Evolutionary conservation across 192 early-diverging fungal genomes (phyloP), one percentile per base, ranked within the genome.

Genomic region (Backusella westeae): DNA sequence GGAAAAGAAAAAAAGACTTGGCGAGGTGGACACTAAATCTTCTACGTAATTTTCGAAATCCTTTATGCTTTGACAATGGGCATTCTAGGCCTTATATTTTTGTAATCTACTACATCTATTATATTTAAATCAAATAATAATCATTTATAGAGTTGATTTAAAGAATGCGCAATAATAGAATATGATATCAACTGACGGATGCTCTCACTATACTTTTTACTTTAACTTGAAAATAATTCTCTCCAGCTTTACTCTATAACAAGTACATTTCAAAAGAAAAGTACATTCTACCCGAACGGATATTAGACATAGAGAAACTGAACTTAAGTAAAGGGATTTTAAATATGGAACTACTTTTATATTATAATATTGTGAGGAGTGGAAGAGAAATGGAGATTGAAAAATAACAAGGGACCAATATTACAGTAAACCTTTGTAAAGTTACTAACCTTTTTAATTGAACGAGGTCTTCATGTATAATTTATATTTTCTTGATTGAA

Each of bases 131-230:
- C 19, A 19, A 49, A 49, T n/a, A 49, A n/a, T 0, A n/a, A 49
- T 49, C 19, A 49, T 49, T 49, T 6, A n/a, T 49, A 49, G 17
- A 19, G 1, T 21, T n/a, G n/a, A 99, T 99, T 96, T 96, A 98
- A 88, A 93, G 80, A 95, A 94, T 17, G 83, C 91, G 19, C 95
- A 94, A 1, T n/a, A 49, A 49, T 49, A 49, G 1, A n/a, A 19
- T n/a, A 7, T n/a, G 6, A 49, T n/a, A n/a, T 5, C 17, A 17
- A 5, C 19, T 49, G 1, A 5, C 6, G 46, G 19, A 6, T 6
- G 17, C 7, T 49, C 0, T 49, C n/a, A 49, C 0, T 19, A 49
- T 49, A 19, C 46, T 49, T 49, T 5, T n/a, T 49, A n/a, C 0
- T 49, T 19, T 5, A 49, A 21, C 5, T 49, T 49, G 19, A 7